Base-by-base conservation (phyloP, 306 rosid genomes). In the Oxytropis ochrocephala region DNA sequence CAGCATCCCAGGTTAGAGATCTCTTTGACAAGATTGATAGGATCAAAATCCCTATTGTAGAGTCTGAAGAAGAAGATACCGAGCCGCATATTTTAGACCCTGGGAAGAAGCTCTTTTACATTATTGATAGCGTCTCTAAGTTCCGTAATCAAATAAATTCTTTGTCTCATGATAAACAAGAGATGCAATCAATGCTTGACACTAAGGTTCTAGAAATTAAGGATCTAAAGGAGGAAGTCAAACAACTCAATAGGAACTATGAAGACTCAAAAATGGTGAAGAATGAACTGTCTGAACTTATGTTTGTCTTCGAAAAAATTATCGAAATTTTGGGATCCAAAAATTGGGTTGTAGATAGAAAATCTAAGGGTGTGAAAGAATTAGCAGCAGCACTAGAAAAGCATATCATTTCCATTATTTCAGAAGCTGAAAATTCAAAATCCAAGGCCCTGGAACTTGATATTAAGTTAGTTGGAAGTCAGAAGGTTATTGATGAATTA, bases 351-450 rank as follows among this genome's bases (percentile, higher is more conserved):
- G 85, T 73, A 30, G 92, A 87, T 53, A 76, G 64, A 60, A 83
- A 87, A 61, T 61, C 83, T 42, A 66, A 80, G 42, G 87, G 80
- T 73, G 72, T 76, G 73, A 83, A 70, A 80, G 95, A 82, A 66
- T 77, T 85, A 75, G 67, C 89, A 38, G 79, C 86, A 12, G 77
- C 72, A 32, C 27, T 95, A 74, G 99, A 79, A 82, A 89, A 74
- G 44, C 92, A 80, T 75, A 81, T 80, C 63, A 51, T 38, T 80
- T 70, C 83, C 76, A 56, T 86, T 78, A 81, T 81, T 33, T 57
- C 79, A 53, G 97, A 95, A 60, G 84, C 77, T 56, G 95, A 89
- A 83, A 80, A 75, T 79, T 89, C 89, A 68, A 89, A 87, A 80
- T 84, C 86, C 66, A 84, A 84, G 79, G 76, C 75, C 69, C 89